phyloP scores from a whole-genome alignment of 768 basidiomycete genomes.

The Heimioporus sp. region DNA sequence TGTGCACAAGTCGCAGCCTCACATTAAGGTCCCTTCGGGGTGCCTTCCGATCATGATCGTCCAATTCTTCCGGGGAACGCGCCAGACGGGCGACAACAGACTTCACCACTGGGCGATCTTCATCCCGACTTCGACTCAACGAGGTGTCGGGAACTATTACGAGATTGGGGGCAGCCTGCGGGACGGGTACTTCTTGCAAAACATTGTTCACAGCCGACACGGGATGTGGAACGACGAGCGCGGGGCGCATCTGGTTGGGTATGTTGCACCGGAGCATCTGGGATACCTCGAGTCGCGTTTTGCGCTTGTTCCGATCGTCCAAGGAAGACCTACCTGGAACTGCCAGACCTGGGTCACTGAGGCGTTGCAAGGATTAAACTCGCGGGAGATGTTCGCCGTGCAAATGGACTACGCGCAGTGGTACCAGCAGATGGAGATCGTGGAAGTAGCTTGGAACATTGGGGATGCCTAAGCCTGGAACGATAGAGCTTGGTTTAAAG shows the following conservation, averaged over 20 bases:
- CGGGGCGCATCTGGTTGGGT: conserved; percentile 12
- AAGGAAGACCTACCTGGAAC: conserved; percentile 13
- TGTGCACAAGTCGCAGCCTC: conserved; percentile 3
- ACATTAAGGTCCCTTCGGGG: conserved; percentile 9
- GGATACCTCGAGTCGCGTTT: conserved; percentile 5
- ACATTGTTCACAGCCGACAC: conserved; percentile 16
- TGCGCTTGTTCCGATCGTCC: conserved; percentile 10
- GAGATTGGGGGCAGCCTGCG: conserved; percentile 11
- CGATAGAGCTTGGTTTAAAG: neutral
- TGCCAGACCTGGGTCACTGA: conserved; percentile 23
- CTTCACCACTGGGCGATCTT: conserved; percentile 22
- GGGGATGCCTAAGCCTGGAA: conserved; percentile 8
- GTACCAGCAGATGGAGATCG: conserved; percentile 13
- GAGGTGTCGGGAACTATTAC: conserved; percentile 21
- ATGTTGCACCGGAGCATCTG: conserved; percentile 5
- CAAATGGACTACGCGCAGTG: conserved; percentile 12
- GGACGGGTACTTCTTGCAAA: conserved; percentile 12
- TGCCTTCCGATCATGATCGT: conserved; percentile 14
- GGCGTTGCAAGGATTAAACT: conserved; percentile 11
- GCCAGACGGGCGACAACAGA: neutral
- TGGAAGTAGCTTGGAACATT: conserved; percentile 15
- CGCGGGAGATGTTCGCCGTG: conserved; percentile 13
- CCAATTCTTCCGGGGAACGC: conserved; percentile 12
- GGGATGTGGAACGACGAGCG: conserved; percentile 12
- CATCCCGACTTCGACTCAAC: conserved; percentile 16